phyloP scores from a whole-genome alignment of 495 filamentous ascomycete genomes.

The Trichodelitschia bisporula region DNA sequence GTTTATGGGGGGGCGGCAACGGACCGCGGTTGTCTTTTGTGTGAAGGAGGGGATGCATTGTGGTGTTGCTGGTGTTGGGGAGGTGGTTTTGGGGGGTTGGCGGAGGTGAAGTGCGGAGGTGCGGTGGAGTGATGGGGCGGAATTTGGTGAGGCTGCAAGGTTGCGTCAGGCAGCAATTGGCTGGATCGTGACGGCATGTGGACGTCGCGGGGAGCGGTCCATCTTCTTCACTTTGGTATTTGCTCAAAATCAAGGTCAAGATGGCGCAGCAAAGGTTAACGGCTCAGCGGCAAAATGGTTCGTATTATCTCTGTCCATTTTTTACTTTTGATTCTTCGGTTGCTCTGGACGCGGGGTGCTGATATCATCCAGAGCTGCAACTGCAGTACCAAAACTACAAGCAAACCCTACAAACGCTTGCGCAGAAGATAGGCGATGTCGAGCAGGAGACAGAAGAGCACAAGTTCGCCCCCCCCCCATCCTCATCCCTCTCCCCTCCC shows the following conservation, averaged over 20 bases:
- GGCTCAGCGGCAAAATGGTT: neutral
- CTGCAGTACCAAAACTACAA: slow-evolving; percentile 88
- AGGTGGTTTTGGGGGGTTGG: too few relatives aligned
- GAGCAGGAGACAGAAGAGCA: slow-evolving; percentile 95
- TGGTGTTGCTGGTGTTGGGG: too few relatives aligned
- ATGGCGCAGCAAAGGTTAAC: too few relatives aligned
- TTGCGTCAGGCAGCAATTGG: too few relatives aligned
- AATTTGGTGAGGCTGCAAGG: neutral
- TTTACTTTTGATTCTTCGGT: too few relatives aligned
- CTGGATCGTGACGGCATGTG: too few relatives aligned
- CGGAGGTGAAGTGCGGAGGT: neutral
- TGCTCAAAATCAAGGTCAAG: slow-evolving; percentile 1
- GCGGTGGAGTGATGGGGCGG: slow-evolving; percentile 2
- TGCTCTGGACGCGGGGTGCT: slow-evolving; percentile 1
- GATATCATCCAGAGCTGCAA: slow-evolving; percentile 48
- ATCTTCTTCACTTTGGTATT: too few relatives aligned
- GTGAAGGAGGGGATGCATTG: slow-evolving; percentile 93
- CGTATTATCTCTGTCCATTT: too few relatives aligned
- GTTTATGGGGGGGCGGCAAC: slow-evolving; percentile 6
- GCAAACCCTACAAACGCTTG: slow-evolving; percentile 76
- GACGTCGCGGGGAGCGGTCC: too few relatives aligned
- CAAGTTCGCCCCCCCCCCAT: slow-evolving; percentile 38
- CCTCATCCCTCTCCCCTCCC: slow-evolving; percentile 2
- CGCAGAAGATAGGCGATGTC: slow-evolving; percentile 87
- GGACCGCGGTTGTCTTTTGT: slow-evolving; percentile 72